Percentiles rank a stretch among this genome's conserved stretches.
These are phyloP conservation scores for Neonectria magnoliae DNA, from an alignment of 2,329 filamentous ascomycete species.

Conservation along the genomic window DNA sequence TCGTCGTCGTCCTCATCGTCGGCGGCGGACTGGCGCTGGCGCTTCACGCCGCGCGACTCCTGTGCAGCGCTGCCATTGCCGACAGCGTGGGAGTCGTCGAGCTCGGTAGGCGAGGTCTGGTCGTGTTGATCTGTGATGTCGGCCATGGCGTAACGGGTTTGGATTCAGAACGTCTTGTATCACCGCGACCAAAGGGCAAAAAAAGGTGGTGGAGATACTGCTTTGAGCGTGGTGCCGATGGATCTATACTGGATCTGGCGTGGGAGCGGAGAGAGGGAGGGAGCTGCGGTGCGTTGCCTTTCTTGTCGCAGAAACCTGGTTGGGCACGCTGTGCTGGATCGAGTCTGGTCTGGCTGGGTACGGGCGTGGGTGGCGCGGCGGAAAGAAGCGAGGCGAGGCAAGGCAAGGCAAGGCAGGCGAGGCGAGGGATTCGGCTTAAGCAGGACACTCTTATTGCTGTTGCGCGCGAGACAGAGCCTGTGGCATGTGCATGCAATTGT, in stretches of 20 bases:
- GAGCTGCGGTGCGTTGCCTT: constrained; percentile 58
- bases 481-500: constrained; percentile 42
- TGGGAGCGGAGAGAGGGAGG: constrained; percentile 57
- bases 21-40: constrained; percentile 80
- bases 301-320: constrained; percentile 66
- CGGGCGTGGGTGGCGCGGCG: constrained; percentile 45
- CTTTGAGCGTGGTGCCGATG: constrained; percentile 73
- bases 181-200: constrained; percentile 50
- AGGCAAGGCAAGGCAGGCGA: constrained; percentile 42
- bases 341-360: constrained; percentile 49
- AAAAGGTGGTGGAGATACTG: constrained; percentile 71
- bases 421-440: constrained; percentile 36
- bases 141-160: constrained; percentile 65
- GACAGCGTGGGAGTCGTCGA: constrained; percentile 76
- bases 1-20: constrained; percentile 98
- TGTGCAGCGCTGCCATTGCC: constrained; percentile 77
- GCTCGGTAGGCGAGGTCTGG: constrained; percentile 77
- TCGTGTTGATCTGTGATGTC: constrained; percentile 83
- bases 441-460: constrained; percentile 36
- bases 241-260: constrained; percentile 74
- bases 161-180: constrained; percentile 44
- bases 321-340: constrained; percentile 55
- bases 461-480: constrained; percentile 26
- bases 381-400: constrained; percentile 54
- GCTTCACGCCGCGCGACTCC: constrained; percentile 88